Base-by-base conservation (phyloP, 2,329 filamentous ascomycete species). In the Sporothrix curviconia region DNA sequence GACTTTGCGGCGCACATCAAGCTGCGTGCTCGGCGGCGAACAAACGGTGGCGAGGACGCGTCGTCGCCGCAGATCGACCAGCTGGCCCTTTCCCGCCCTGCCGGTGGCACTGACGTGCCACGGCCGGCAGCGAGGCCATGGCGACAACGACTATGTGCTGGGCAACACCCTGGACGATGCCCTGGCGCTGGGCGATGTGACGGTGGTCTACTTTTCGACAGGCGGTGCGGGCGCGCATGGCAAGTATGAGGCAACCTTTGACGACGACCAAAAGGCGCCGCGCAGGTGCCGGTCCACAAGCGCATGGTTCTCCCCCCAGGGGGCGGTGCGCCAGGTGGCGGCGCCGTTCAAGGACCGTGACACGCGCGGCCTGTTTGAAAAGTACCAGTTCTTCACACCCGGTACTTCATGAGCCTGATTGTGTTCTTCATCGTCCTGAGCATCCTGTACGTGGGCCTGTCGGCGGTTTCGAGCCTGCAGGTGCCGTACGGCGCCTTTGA, bases 401-500 rank as follows among this genome's bases (percentile, higher is more conserved):
- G 92, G 89, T 57, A 83, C 62, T 97, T 96, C 72, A 95, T 95
- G 87, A 87, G 83, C 28, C 74, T 96, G 19, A 69, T 92, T 37
- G 85, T 85, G 22, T 75, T 82, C 3, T 70, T 94, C 17, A 70
- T 96, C 39, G 78, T 96, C 50, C 73, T 95, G 60, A 75, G 82
- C 28, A 92, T 97, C 64, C 76, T 96, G 6, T 86, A 86, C 63
- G 85, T 92, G 57, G 94, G 87, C 14, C 74, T 97, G 56, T 82
- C 73, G 59, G 91, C 89, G 14, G 78, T 97, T 12, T 77, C 82
- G 7, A 92, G 90, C 64, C 78, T 99, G 17, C 80, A 96, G 70
- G 90, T 97, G 30, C 89, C 90, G 1, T 97, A 97, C 71, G 90
- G 89, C 62, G 91, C 94, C 1, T 99, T 97, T 69, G 92, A 95